Evolutionary conservation across 2,329 filamentous ascomycete genomes (phyloP).

Genomic region (Fusarium metavorans): DNA sequence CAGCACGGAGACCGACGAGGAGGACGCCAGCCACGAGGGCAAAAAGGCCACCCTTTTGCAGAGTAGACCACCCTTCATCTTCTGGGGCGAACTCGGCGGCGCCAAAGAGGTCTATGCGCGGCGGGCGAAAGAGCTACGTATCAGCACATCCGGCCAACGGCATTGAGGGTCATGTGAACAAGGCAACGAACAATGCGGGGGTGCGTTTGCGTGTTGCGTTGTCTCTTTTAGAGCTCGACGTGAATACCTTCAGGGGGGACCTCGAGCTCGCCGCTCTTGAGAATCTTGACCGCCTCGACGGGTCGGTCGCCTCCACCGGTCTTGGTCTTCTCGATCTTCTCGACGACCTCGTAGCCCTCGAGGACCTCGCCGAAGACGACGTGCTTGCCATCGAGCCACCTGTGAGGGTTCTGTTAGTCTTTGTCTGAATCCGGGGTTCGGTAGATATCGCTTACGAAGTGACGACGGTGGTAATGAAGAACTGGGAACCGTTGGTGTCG

Average conservation of each 20-base stretch:
- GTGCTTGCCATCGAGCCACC: constrained; percentile 86
- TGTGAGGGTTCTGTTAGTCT: constrained; percentile 45
- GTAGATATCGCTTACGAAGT: constrained; percentile 69
- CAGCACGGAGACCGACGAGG: constrained; percentile 37
- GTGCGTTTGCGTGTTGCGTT: constrained; percentile 25
- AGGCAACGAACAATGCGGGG: constrained; percentile 40
- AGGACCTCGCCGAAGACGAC: constrained; percentile 92
- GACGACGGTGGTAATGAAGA: constrained; percentile 89
- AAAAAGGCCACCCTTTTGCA: constrained; percentile 41
- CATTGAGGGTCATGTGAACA: constrained; percentile 20
- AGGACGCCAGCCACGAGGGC: constrained; percentile 35
- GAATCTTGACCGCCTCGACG: constrained; percentile 76
- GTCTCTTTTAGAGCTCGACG: constrained; percentile 79
- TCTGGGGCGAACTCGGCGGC: constrained; percentile 37
- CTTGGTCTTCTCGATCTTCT: constrained; percentile 79
- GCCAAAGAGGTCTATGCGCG: constrained; percentile 45
- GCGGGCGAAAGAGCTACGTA: constrained; percentile 43
- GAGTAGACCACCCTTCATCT: constrained; percentile 36
- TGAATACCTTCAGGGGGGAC: constrained; percentile 93
- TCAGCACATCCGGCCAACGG: constrained; percentile 48
- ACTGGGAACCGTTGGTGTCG: constrained; percentile 90
- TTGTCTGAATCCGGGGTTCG: not conserved
- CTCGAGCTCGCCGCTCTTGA: constrained; percentile 85
- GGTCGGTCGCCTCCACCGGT: constrained; percentile 77
- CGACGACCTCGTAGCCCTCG: constrained; percentile 85